These are phyloP conservation scores for Raddia guianensis DNA, from an alignment of 176 grass and related monocot species.

Conservation along the genomic window DNA sequence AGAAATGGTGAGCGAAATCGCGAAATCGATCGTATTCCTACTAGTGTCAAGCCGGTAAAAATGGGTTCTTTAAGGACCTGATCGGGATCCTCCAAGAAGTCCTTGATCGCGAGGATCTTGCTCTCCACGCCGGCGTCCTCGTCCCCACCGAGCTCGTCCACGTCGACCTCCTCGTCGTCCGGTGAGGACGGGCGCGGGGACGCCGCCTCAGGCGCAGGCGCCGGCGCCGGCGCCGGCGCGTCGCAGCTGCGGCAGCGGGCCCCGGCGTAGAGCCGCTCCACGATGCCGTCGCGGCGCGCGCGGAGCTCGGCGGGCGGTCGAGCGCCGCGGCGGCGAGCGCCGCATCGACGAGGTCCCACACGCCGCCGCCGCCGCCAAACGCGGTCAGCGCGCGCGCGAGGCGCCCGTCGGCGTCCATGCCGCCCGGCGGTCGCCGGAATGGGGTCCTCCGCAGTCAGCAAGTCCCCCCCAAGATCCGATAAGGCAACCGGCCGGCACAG, in stretches of 20 bases:
- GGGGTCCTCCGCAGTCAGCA: slow-evolving; percentile 3
- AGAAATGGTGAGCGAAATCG: slow-evolving; percentile 36
- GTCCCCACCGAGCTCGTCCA: slow-evolving; percentile 34
- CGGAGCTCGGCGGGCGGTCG: slow-evolving; percentile 67
- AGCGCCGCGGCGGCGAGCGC: slow-evolving; percentile 52
- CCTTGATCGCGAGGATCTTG: slow-evolving; percentile 73
- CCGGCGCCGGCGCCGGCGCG: background rate
- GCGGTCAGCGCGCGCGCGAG: slow-evolving; percentile 52
- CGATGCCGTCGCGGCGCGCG: slow-evolving; percentile 69
- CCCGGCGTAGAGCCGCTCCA: slow-evolving; percentile 56
- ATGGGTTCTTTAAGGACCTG: slow-evolving; percentile 57
- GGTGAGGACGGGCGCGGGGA: slow-evolving; percentile 14
- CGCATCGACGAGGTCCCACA: slow-evolving; percentile 77
- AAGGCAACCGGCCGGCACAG: background rate
- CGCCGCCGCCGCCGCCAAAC: slow-evolving; percentile 41
- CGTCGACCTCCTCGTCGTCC: slow-evolving; percentile 36
- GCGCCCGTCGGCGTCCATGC: slow-evolving; percentile 62
- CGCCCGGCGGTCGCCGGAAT: background rate
- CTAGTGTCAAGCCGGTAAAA: slow-evolving; percentile 30
- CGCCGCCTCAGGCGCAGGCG: background rate
- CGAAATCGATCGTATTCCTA: background rate
- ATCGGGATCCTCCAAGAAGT: slow-evolving; percentile 73
- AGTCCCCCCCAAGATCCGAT: background rate
- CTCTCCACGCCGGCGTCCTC: slow-evolving; percentile 36
- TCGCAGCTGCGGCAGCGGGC: slow-evolving; percentile 58